Conservation (phyloP, 345 rosid genomes). For the Ailanthus altissimus region DNA sequence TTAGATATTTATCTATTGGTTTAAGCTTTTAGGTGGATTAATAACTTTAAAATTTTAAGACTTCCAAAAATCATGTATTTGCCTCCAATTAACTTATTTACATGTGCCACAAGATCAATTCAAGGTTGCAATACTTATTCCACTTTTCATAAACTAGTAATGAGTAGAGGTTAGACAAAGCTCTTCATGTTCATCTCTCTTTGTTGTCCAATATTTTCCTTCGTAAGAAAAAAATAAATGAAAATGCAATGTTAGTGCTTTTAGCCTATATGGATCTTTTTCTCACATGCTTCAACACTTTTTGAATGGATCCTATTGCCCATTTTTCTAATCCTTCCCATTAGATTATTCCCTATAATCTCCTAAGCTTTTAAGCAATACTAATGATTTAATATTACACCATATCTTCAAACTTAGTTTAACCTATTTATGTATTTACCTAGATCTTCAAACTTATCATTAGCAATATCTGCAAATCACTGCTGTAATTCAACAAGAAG, state of each 20-base stretch:
- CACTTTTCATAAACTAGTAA: not conserved
- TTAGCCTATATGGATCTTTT: conserved; percentile 21
- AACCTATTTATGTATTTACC: not conserved
- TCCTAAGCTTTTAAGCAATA: not conserved
- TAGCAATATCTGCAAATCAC: not conserved
- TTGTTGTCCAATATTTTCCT: not conserved
- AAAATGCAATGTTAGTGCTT: not conserved
- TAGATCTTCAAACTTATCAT: not conserved
- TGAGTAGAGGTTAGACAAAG: not conserved
- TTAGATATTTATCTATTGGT: too few species aligned
- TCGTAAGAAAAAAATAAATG: not conserved
- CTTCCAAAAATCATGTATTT: too few species aligned
- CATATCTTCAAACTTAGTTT: not conserved
- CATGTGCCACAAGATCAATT: not conserved
- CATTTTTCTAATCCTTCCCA: not conserved
- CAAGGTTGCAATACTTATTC: not conserved
- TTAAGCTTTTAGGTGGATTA: too few species aligned
- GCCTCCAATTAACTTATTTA: not conserved
- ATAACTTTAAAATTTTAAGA: too few species aligned
- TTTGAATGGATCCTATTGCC: not conserved
- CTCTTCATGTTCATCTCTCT: not conserved
- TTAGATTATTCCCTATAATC: not conserved
- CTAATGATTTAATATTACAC: not conserved
- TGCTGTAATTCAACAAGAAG: not conserved
- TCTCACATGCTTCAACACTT: conserved; percentile 23